Base-by-base conservation (phyloP, 2,329 filamentous ascomycete species). In the Aspergillus calidoustus region DNA sequence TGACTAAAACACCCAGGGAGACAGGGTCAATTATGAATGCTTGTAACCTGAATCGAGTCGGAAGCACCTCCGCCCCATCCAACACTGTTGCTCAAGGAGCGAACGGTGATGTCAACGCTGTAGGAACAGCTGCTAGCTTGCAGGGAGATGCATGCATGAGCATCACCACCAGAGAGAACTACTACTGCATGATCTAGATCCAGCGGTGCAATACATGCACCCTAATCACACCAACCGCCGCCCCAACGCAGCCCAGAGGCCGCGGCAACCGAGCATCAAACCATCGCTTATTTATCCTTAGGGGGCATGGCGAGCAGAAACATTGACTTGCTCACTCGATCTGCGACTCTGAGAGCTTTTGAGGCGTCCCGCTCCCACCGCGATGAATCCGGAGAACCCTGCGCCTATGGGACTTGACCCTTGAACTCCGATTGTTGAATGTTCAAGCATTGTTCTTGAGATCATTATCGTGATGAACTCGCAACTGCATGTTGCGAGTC, bases 331-430 rank as follows among this genome's bases (percentile, higher is more conserved):
- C 25, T 28, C 25, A 28, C 25, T 28, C 25, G 25, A 28, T 28
- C 25, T 28, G 25, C 4, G 25, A 28, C 25, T 28, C 6, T 28
- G 25, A 7, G 25, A 28, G 25, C 25, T 28, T 17, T 41, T 41
- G 34, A 41, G 46, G 44, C 46, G 60, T 62, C 60, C 60, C 60
- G 52, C 50, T 59, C 60, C 60, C 55, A 55, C 50, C n/a, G 17
- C n/a, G 25, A 48, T 59, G 60, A 55, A 50, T 50, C 54, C 43
- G 50, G 22, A 17, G 34, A 5, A 31, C 50, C 34, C 50, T 15
- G 34, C 34, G 9, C 15, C 22, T n/a, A 38, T 53, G 30, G 31
- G 50, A 25, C n/a, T 8, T 15, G 11, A 41, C 11, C 11, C 11
- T 41, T 6, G 34, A 15, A 41, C 34, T 41, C 34, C 13, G 34